phyloP scores from a whole-genome alignment of 208 protist genomes.

The Naegleria fowleri region DNA sequence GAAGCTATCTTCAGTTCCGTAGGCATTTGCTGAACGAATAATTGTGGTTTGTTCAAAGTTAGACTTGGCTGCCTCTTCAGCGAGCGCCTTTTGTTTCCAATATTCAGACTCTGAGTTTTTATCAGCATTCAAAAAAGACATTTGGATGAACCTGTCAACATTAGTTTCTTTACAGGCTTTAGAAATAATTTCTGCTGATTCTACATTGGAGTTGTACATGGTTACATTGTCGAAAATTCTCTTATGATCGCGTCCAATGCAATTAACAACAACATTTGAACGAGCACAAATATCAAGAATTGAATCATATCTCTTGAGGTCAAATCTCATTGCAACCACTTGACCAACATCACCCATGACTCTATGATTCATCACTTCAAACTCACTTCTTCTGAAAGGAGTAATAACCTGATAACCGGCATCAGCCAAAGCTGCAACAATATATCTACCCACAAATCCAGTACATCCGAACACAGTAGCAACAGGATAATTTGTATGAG shows the following conservation, averaged over 20 bases:
- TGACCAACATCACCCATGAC: conserved; percentile 29
- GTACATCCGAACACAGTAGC: conserved; percentile 30
- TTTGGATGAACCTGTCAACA: conserved; percentile 16
- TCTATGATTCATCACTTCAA: background rate
- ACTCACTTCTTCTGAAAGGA: background rate
- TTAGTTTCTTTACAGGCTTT: background rate
- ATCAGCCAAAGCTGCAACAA: background rate
- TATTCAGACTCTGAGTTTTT: background rate
- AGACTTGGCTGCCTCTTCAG: background rate
- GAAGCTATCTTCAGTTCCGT: conserved; percentile 27
- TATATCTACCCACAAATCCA: conserved; percentile 28
- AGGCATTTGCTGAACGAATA: background rate
- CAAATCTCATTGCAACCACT: conserved; percentile 24
- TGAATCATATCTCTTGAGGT: background rate
- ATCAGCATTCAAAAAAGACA: conserved; percentile 6
- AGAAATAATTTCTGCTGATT: background rate
- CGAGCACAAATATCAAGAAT: conserved; percentile 10
- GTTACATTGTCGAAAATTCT: background rate
- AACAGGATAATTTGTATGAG: background rate
- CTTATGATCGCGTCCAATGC: background rate
- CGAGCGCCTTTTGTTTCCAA: background rate
- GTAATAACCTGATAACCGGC: conserved; percentile 26
- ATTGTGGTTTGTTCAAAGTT: background rate
- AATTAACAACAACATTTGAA: conserved; percentile 26
- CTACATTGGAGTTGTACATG: background rate